A percentile compares a stretch with the other conserved stretches of the same genome.
Conservation (phyloP, 2,329 filamentous ascomycete species). For the Cercospora janseana region DNA sequence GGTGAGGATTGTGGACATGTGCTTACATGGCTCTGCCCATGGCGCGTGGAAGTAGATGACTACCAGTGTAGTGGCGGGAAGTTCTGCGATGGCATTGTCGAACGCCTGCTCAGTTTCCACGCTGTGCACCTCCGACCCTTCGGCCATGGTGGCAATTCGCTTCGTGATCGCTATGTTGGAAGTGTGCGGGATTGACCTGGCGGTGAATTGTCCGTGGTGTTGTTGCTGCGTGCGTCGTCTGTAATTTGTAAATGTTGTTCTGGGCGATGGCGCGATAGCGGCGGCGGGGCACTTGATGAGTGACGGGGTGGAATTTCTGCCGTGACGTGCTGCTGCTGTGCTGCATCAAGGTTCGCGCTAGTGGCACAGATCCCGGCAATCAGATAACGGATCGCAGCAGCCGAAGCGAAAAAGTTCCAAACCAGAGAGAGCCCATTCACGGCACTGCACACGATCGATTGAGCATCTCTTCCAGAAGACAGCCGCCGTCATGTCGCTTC, state of each 20-base stretch:
- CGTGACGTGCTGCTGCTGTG: constrained; percentile 3
- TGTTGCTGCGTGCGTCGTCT: neutral
- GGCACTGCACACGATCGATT: neutral
- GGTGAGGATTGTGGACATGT: constrained; percentile 84
- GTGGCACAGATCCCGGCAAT: constrained; percentile 2
- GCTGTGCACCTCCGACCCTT: constrained; percentile 61
- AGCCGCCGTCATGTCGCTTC: constrained; percentile 28
- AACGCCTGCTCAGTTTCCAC: constrained; percentile 73
- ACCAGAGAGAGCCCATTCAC: neutral
- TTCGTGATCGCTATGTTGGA: constrained; percentile 9
- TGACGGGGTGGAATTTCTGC: constrained; percentile 7
- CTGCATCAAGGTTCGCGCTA: constrained; percentile 2
- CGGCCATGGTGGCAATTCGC: constrained; percentile 15
- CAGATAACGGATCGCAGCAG: constrained; percentile 1
- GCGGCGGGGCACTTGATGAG: constrained; percentile 2
- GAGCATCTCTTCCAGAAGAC: neutral
- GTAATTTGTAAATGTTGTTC: neutral
- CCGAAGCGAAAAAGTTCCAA: constrained; percentile 9
- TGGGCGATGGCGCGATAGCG: constrained; percentile 1
- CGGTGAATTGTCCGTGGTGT: neutral
- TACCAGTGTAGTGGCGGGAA: constrained; percentile 69
- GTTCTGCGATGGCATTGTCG: constrained; percentile 63
- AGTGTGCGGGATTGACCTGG: neutral
- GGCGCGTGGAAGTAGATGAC: constrained; percentile 93
- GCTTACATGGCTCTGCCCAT: constrained; percentile 93